Evolutionary conservation across 345 rosid genomes (phyloP).

Genomic region (Erodium maritimum): DNA sequence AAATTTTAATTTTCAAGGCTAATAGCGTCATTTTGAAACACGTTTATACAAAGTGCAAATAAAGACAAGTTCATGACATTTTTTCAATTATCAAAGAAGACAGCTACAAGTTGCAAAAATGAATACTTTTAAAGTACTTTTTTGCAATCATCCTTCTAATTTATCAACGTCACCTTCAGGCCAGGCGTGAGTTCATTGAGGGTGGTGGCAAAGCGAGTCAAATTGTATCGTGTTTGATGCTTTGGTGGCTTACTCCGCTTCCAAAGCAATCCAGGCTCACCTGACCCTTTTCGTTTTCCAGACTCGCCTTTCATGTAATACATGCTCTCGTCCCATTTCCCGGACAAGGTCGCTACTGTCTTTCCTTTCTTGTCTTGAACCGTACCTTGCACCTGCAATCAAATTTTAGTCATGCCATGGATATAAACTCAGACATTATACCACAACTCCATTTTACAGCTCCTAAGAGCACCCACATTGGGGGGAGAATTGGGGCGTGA

Average conservation of each 20-base stretch:
- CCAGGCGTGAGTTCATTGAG: conserved; percentile 77
- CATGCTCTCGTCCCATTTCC: conserved; percentile 98
- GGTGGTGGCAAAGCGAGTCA: conserved; percentile 81
- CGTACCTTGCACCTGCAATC: conserved; percentile 75
- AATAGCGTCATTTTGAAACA: too few relatives aligned
- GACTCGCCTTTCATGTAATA: conserved; percentile 67
- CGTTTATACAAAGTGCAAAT: too few relatives aligned
- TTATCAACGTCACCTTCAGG: conserved; percentile 44
- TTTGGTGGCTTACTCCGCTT: conserved; percentile 63
- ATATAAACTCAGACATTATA: background rate
- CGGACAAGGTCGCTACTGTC: conserved; percentile 68
- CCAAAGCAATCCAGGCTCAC: conserved; percentile 66
- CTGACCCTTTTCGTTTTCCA: conserved; percentile 55
- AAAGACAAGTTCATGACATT: too few relatives aligned
- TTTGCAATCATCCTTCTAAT: too few relatives aligned
- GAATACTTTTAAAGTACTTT: too few relatives aligned
- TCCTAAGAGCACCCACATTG: too few relatives aligned
- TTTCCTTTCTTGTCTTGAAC: conserved; percentile 70
- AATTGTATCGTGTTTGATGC: conserved; percentile 67
- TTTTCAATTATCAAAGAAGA: too few relatives aligned
- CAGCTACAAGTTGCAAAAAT: too few relatives aligned
- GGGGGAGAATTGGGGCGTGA: too few relatives aligned
- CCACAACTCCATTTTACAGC: too few relatives aligned
- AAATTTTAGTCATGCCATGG: background rate
- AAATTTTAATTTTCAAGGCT: too few relatives aligned